These are phyloP conservation scores for Neurospora sp. DNA, from an alignment of 495 filamentous ascomycete species.

Conservation along the genomic window DNA sequence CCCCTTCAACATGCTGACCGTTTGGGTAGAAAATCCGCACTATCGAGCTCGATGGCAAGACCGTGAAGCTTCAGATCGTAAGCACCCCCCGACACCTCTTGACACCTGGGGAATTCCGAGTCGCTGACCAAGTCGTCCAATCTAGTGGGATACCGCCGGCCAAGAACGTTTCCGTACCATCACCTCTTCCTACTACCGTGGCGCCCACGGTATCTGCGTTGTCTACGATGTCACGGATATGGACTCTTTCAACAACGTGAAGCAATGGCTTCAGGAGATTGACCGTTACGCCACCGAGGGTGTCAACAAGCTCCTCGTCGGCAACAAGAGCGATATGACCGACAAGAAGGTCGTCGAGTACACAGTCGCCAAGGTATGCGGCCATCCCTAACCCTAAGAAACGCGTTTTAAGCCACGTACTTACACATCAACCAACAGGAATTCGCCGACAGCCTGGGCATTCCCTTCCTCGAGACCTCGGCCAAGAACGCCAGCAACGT, in stretches of 20 bases:
- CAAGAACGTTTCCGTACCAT: slow-evolving; percentile 99
- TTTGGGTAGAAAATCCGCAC: slow-evolving; percentile 89
- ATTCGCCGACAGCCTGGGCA: slow-evolving; percentile 96
- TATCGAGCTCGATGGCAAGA: slow-evolving; percentile 98
- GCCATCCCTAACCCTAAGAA: not conserved
- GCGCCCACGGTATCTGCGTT: slow-evolving; percentile 96
- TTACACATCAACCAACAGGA: slow-evolving; percentile 48
- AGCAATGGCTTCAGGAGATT: slow-evolving; percentile 99
- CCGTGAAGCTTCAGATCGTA: slow-evolving; percentile 99
- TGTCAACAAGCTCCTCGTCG: slow-evolving; percentile 97
- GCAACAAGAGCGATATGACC: slow-evolving; percentile 99
- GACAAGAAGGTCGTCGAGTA: slow-evolving; percentile 99
- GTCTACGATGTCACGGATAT: slow-evolving; percentile 99
- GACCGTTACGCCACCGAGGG: slow-evolving; percentile 98
- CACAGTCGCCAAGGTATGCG: slow-evolving; percentile 90
- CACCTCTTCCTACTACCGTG: slow-evolving; percentile 98
- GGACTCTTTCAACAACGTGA: slow-evolving; percentile 99
- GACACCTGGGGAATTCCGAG: not conserved
- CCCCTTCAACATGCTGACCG: slow-evolving; percentile 17
- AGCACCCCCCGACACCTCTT: slow-evolving; percentile 18
- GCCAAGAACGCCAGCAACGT: slow-evolving; percentile 99
- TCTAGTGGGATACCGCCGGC: slow-evolving; percentile 95
- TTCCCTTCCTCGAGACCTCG: slow-evolving; percentile 98
- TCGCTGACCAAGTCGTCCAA: slow-evolving; percentile 9
- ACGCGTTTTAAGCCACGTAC: not conserved